Percentiles rank a stretch among this genome's conserved stretches.
Evolutionary conservation across 768 basidiomycete genomes (phyloP).

Genomic region (Tylopilus subfusipes): DNA sequence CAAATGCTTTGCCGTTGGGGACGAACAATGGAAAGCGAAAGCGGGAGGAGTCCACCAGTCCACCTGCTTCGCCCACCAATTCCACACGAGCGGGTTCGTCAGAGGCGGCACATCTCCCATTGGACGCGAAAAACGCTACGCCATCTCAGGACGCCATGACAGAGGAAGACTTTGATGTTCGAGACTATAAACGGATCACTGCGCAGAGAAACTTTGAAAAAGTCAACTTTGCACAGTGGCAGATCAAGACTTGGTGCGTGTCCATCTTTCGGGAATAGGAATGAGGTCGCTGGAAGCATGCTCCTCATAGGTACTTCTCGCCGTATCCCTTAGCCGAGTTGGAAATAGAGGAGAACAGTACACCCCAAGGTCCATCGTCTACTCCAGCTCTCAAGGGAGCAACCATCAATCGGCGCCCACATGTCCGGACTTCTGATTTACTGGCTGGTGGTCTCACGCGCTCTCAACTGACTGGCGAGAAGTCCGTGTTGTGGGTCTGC

Average conservation of each 20-base stretch:
- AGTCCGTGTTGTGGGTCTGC: slow-evolving; percentile 73
- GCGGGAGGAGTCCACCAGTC: slow-evolving; percentile 16
- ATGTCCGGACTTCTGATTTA: slow-evolving; percentile 72
- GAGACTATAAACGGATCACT: slow-evolving; percentile 63
- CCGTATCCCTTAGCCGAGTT: slow-evolving; percentile 79
- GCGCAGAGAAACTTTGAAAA: slow-evolving; percentile 81
- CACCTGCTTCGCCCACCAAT: slow-evolving; percentile 15
- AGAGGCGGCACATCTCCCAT: slow-evolving; percentile 4
- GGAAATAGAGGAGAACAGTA: slow-evolving; percentile 51
- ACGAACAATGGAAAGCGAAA: slow-evolving; percentile 35
- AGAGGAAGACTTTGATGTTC: slow-evolving; percentile 68
- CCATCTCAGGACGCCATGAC: slow-evolving; percentile 42
- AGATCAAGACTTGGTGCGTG: slow-evolving; percentile 84
- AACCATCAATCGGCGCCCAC: slow-evolving; percentile 54
- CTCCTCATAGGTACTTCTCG: slow-evolving; percentile 75
- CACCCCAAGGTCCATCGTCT: slow-evolving; percentile 24
- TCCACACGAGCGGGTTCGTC: slow-evolving; percentile 26
- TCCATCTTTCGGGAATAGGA: background rate
- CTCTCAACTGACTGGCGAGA: slow-evolving; percentile 42
- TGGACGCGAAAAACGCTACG: slow-evolving; percentile 12
- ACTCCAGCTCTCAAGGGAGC: slow-evolving; percentile 40
- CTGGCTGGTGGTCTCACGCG: slow-evolving; percentile 60
- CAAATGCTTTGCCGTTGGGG: slow-evolving; percentile 14
- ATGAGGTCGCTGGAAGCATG: background rate
- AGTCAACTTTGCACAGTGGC: slow-evolving; percentile 81